Evolutionary conservation across 2,329 filamentous ascomycete genomes (phyloP).

Genomic region (Orbilia ellipsospora): DNA sequence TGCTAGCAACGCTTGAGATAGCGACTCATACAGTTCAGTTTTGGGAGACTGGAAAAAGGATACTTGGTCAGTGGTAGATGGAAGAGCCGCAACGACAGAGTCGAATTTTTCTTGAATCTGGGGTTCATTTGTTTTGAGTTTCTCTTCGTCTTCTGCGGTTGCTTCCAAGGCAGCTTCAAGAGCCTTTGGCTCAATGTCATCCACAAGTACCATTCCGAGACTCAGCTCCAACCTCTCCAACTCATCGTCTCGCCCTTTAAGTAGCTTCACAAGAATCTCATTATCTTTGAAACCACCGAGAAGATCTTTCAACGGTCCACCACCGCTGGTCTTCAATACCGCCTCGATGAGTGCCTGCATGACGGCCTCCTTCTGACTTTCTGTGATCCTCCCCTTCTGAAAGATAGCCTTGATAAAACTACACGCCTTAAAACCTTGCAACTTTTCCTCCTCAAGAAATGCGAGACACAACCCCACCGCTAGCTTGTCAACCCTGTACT

Average conservation of each 20-base stretch:
- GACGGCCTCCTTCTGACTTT: conserved; percentile 72
- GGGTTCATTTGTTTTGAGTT: conserved; percentile 19
- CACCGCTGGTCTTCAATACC: conserved; percentile 67
- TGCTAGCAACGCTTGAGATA: conserved; percentile 40
- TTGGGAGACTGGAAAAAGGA: conserved; percentile 59
- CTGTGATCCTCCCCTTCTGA: conserved; percentile 70
- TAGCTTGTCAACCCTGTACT: conserved; percentile 76
- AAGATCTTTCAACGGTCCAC: conserved; percentile 73
- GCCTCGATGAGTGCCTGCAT: conserved; percentile 74
- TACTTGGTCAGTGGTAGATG: conserved; percentile 57
- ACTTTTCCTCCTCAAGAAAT: conserved; percentile 63
- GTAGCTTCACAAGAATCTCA: conserved; percentile 66
- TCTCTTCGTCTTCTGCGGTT: conserved; percentile 56
- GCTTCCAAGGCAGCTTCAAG: conserved; percentile 69
- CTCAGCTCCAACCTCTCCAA: conserved; percentile 80
- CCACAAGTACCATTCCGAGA: conserved; percentile 76
- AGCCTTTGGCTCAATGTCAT: conserved; percentile 65
- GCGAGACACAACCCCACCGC: conserved; percentile 77
- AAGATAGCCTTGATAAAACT: conserved; percentile 71
- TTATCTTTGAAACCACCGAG: conserved; percentile 75
- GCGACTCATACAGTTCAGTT: conserved; percentile 27
- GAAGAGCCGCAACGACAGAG: conserved; percentile 49
- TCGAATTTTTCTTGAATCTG: conserved; percentile 48
- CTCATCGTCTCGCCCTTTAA: conserved; percentile 76
- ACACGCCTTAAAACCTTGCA: conserved; percentile 57